Evolutionary conservation across 2,329 filamentous ascomycete genomes (phyloP).

Genomic region (Dothistroma pini): DNA sequence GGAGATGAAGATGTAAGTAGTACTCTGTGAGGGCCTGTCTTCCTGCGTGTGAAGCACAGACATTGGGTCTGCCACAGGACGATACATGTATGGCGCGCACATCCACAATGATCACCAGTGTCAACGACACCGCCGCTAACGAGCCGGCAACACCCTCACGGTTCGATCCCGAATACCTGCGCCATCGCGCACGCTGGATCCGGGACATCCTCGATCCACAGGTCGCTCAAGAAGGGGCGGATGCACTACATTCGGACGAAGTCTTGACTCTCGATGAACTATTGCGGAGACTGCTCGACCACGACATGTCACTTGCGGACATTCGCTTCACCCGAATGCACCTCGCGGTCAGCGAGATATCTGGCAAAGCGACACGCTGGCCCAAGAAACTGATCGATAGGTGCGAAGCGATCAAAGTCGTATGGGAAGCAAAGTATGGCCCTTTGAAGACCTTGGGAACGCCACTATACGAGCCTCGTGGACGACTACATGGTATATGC

Average conservation of each 20-base stretch:
- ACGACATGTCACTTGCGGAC: conserved; percentile 33
- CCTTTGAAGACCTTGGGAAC: conserved; percentile 38
- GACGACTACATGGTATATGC: conserved; percentile 43
- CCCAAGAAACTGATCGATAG: conserved; percentile 43
- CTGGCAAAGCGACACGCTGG: conserved; percentile 47
- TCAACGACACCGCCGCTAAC: background rate
- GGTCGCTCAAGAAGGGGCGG: conserved; percentile 45
- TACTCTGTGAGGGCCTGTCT: background rate
- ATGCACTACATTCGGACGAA: conserved; percentile 43
- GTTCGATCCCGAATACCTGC: conserved; percentile 33
- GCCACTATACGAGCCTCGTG: conserved; percentile 43
- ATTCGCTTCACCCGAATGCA: conserved; percentile 47
- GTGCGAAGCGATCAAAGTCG: conserved; percentile 41
- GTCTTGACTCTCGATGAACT: conserved; percentile 44
- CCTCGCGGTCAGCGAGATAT: conserved; percentile 41
- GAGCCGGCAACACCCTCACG: conserved; percentile 1
- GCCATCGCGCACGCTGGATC: conserved; percentile 42
- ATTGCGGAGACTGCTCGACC: conserved; percentile 32
- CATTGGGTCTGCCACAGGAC: background rate
- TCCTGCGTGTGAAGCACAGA: background rate
- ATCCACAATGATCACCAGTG: background rate
- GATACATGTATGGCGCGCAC: background rate
- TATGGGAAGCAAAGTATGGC: conserved; percentile 38
- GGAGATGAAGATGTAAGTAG: background rate
- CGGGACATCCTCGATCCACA: conserved; percentile 47